Conservation (phyloP, 176 grass and related monocot species). For the Poa annua region DNA sequence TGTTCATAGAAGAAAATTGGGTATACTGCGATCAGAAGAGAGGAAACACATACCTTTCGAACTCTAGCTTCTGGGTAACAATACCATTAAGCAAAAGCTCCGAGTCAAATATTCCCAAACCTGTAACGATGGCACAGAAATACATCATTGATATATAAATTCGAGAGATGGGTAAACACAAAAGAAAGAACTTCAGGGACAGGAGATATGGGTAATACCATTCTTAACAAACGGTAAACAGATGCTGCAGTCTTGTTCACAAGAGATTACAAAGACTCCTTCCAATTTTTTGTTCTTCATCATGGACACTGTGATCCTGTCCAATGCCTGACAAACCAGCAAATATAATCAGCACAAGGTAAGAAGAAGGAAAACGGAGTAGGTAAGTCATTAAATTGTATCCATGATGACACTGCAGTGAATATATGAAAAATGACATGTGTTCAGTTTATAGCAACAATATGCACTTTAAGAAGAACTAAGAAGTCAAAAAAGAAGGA, state of each 20-base stretch:
- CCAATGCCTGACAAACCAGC: slow-evolving; percentile 43
- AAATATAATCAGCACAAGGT: slow-evolving; percentile 35
- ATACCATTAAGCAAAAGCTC: slow-evolving; percentile 91
- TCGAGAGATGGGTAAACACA: background rate
- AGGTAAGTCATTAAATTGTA: background rate
- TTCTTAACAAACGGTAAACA: slow-evolving; percentile 55
- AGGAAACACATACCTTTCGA: slow-evolving; percentile 51
- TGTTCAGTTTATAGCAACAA: background rate
- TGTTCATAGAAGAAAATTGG: background rate
- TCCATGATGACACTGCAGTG: background rate
- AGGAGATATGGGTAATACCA: slow-evolving; percentile 31
- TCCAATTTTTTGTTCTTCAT: slow-evolving; percentile 54
- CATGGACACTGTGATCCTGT: slow-evolving; percentile 42
- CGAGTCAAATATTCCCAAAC: slow-evolving; percentile 67
- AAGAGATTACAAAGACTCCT: slow-evolving; percentile 66
- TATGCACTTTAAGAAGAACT: background rate
- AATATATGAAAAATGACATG: background rate
- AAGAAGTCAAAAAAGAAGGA: background rate
- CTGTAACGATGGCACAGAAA: slow-evolving; percentile 44
- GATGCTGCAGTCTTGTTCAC: slow-evolving; percentile 57
- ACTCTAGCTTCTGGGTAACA: slow-evolving; percentile 76
- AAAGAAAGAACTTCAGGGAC: background rate
- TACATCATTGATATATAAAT: background rate
- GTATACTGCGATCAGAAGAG: background rate
- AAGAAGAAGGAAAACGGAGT: slow-evolving; percentile 19